phyloP scores from a whole-genome alignment of 768 basidiomycete species.

The Tremella mesenterica region DNA sequence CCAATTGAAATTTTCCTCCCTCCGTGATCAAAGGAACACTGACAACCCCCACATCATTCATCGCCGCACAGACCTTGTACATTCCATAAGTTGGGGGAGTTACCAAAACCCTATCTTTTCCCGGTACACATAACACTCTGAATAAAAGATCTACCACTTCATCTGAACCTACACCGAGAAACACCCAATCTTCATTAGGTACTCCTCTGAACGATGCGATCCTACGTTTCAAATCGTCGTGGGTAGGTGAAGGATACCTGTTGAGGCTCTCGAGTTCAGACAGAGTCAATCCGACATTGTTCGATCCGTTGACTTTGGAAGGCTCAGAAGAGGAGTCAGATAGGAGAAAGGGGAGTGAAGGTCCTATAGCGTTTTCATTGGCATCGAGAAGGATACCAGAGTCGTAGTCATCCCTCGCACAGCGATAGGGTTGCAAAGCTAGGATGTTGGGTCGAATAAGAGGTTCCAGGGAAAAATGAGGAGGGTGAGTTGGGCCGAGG shows the following conservation, averaged over 20 bases:
- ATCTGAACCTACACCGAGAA: slow-evolving; percentile 93
- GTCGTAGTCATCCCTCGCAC: slow-evolving; percentile 91
- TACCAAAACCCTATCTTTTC: slow-evolving; percentile 69
- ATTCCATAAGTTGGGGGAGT: slow-evolving; percentile 97
- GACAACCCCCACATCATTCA: slow-evolving; percentile 81
- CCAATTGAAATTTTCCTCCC: slow-evolving; percentile 70
- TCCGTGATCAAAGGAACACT: slow-evolving; percentile 71
- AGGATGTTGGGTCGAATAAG: slow-evolving; percentile 93
- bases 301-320: not conserved
- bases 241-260: slow-evolving; percentile 88
- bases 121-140: slow-evolving; percentile 74
- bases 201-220: slow-evolving; percentile 67
- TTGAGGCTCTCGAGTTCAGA: slow-evolving; percentile 51
- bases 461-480: slow-evolving; percentile 73
- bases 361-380: slow-evolving; percentile 92
- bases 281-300: slow-evolving; percentile 17
- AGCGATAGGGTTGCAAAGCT: slow-evolving; percentile 81
- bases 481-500: slow-evolving; percentile 50
- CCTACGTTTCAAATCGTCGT: slow-evolving; percentile 64
- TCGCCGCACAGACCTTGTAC: slow-evolving; percentile 88
- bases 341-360: slow-evolving; percentile 55
- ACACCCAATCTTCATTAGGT: slow-evolving; percentile 61
- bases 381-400: slow-evolving; percentile 88
- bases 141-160: slow-evolving; percentile 93
- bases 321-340: not conserved